Evolutionary conservation across 129 eudicot species (phyloP).

Genomic region (Gnaphalium uliginosum): DNA sequence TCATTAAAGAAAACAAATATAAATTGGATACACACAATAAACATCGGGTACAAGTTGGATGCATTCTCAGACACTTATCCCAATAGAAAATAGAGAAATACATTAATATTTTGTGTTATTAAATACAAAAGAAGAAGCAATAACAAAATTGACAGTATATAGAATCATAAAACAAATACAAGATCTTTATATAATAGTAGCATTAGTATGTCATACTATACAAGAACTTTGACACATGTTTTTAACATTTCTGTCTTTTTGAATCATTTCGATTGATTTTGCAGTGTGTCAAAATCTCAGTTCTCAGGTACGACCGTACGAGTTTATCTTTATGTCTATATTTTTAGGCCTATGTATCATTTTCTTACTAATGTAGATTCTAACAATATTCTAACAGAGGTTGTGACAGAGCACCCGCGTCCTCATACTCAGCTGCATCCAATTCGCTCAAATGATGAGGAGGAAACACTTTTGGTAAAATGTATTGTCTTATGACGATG

Average conservation of each 20-base stretch:
- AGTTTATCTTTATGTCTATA: no score
- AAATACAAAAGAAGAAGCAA: not conserved
- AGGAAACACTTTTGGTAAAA: conserved; percentile 48
- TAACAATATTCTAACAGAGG: not conserved
- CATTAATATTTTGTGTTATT: not conserved
- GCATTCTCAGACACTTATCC: no score
- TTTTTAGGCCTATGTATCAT: no score
- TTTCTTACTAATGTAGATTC: no score
- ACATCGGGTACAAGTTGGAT: no score
- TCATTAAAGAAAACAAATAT: no score
- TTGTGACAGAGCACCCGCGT: conserved; percentile 7
- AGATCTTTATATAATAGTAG: not conserved
- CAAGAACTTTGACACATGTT: not conserved
- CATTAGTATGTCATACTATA: not conserved
- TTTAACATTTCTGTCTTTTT: not conserved
- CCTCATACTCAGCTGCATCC: conserved; percentile 61
- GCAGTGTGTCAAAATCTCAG: not conserved
- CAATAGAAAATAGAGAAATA: not conserved
- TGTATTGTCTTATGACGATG: conserved; percentile 38
- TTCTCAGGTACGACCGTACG: no score
- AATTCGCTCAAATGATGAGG: conserved; percentile 43
- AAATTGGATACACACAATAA: no score
- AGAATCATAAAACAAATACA: not conserved
- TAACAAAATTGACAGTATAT: not conserved
- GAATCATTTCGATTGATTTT: not conserved